Conservation (phyloP, 148 eudicot species). For the Spergularia marina region DNA sequence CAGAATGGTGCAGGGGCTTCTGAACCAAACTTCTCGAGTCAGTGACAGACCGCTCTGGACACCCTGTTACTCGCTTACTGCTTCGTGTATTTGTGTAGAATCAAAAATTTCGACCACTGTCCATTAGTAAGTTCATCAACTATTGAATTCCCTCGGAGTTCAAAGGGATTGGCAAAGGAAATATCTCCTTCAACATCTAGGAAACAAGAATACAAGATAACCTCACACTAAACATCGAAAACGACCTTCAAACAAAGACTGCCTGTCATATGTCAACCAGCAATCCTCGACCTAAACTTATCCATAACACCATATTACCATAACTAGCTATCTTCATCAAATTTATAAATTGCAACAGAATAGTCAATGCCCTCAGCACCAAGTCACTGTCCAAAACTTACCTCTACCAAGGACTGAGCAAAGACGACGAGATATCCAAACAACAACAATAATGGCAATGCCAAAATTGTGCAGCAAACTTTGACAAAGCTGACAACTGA, state of each 20-base stretch:
- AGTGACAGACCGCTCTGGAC: too few species aligned
- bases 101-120: too few species aligned
- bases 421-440: background rate
- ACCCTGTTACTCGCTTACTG: too few species aligned
- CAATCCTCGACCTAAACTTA: slow-evolving; percentile 10
- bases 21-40: too few species aligned
- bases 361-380: background rate
- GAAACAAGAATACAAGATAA: background rate
- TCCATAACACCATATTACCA: slow-evolving; percentile 6
- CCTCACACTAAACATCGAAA: slow-evolving; percentile 10
- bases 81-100: too few species aligned
- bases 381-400: slow-evolving; percentile 11
- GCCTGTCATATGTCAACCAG: slow-evolving; percentile 5
- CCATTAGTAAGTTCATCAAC: too few species aligned
- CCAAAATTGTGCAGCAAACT: slow-evolving; percentile 9
- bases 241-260: slow-evolving; percentile 8
- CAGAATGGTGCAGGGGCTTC: too few species aligned
- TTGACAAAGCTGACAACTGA: background rate
- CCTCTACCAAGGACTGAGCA: slow-evolving; percentile 17
- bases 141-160: too few species aligned
- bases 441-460: background rate
- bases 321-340: too few species aligned
- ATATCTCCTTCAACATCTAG: background rate
- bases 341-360: too few species aligned
- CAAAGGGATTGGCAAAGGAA: background rate